Evolutionary conservation across 2,329 filamentous ascomycete species (phyloP), one percentile per base, ranked within the genome.

Genomic region (Fusarium floridanum): DNA sequence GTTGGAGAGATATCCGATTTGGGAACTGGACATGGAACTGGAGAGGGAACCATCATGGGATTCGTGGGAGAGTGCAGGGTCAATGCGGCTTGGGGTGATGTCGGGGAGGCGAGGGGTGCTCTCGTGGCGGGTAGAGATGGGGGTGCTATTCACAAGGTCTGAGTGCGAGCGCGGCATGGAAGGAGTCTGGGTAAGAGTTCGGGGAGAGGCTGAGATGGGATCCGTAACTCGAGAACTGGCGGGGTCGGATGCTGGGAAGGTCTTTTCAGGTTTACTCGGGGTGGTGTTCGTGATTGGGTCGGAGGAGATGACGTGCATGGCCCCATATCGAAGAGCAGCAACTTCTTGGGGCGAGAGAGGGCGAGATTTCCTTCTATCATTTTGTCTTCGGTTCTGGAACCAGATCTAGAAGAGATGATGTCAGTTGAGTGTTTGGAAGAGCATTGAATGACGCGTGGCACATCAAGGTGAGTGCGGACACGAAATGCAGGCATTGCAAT

Each of bases 351-450:
- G 90, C 32, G 94, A 90, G 41, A 97, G 88, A 56, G 95, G 95
- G 77, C 94, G 93, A 65, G 94, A 95, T 85, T 96, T 97, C 76
- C 96, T 91, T 78, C 96, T 91, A 82, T 97, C 94, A 83, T 97
- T 98, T 83, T 98, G 96, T 75, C 96, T 90, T 80, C 95, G 91
- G 80, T 98, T 98, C 81, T 98, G 96, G 84, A 98, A 98, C 96
- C 96, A 98, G 78, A 98, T 98, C 96, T 98, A 68, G n/a, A 59
- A 55, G 24, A 65, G 29, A 45, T 41, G 17, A 61, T 67, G 72
- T 77, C 60, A 77, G 76, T 68, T 60, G 24, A 34, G 41, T 71
- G 55, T 22, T 73, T 67, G 48, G 60, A 62, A 61, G 55, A 20
- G 22, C 20, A 65, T 53, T 64, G 50, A 24, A 64, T 71, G 64